Percentiles rank a stretch among this genome's conserved stretches.
Evolutionary conservation across 2,329 filamentous ascomycete species (phyloP).

Genomic region (Davidsoniella virescens): DNA sequence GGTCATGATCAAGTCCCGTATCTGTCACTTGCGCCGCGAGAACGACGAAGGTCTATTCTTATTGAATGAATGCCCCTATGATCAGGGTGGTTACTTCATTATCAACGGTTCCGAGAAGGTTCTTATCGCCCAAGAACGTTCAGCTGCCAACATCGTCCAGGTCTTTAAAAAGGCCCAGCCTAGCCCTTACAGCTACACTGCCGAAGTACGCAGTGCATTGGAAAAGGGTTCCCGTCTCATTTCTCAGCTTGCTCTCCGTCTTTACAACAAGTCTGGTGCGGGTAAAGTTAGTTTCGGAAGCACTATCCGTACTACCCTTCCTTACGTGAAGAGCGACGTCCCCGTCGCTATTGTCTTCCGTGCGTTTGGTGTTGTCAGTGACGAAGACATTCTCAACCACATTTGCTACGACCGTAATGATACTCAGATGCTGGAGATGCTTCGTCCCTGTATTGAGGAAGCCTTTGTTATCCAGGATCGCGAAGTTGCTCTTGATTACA

Average conservation of each 20-base stretch:
- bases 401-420: slow-evolving; percentile 94
- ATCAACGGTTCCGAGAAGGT: slow-evolving; percentile 99
- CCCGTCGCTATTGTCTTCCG: slow-evolving; percentile 93
- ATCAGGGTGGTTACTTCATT: slow-evolving; percentile 96
- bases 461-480: slow-evolving; percentile 91
- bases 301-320: slow-evolving; percentile 78
- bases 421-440: slow-evolving; percentile 91
- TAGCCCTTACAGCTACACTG: slow-evolving; percentile 83
- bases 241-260: slow-evolving; percentile 79
- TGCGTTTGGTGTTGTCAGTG: slow-evolving; percentile 86
- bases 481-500: slow-evolving; percentile 86
- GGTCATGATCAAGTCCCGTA: slow-evolving; percentile 95
- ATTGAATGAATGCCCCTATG: slow-evolving; percentile 93
- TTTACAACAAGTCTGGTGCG: slow-evolving; percentile 69
- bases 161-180: slow-evolving; percentile 95
- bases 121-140: slow-evolving; percentile 90
- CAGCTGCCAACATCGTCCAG: slow-evolving; percentile 95
- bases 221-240: slow-evolving; percentile 93
- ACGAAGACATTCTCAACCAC: slow-evolving; percentile 94
- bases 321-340: slow-evolving; percentile 86
- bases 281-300: slow-evolving; percentile 69
- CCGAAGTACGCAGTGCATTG: slow-evolving; percentile 88
- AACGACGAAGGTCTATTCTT: slow-evolving; percentile 75
- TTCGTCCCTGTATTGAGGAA: slow-evolving; percentile 94
- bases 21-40: slow-evolving; percentile 75